Base-by-base conservation (phyloP, 2,329 filamentous ascomycete species). In the Penicillium sclerotigenum region DNA sequence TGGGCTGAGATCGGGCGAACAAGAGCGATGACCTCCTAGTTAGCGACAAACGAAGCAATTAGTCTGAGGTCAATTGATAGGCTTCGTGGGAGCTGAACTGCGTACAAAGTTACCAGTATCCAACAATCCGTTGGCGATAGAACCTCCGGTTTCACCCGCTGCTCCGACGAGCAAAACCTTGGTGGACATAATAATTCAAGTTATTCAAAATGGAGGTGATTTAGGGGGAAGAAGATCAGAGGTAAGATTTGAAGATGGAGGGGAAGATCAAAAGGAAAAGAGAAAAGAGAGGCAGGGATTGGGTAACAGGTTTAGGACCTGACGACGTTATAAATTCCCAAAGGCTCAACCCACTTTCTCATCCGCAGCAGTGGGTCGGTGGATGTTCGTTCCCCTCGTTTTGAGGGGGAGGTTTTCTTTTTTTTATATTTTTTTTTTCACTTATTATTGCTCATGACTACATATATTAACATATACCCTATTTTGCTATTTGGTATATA, bases 21-120 rank as follows among this genome's bases (percentile, higher is more conserved):
- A 13, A 84, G 70, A 20, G 75, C 76, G n/a, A 73, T 74, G 6
- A 83, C 72, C 14, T 81, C 74, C 81, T 81, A 47, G 33, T 29
- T 29, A 34, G 14, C 22, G 0, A 20, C 18, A 26, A 14, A 18
- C 11, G 1, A 43, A 22, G 5, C 18, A 36, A 20, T 60, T 37
- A 60, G 49, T 40, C 14, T 22, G 16, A 18, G 34, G 26, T 38
- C 34, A 31, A 31, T 41, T 46, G 47, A n/a, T n/a, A 11, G 8
- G 10, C 6, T 3, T 22, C 36, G 33, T 57, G 28, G 20, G 47
- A 50, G 42, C 5, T 46, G 33, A 37, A 33, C 29, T 13, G 10
- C 29, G 24, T 63, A 69, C 62, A 58, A 68, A 66, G 24, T 48
- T 41, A 37, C 56, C 62, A 53, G 70, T 66, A 34, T 71, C 71